These are phyloP conservation scores for Macrolepiota dolichaula DNA, from an alignment of 768 basidiomycete species.

Conservation along the genomic window DNA sequence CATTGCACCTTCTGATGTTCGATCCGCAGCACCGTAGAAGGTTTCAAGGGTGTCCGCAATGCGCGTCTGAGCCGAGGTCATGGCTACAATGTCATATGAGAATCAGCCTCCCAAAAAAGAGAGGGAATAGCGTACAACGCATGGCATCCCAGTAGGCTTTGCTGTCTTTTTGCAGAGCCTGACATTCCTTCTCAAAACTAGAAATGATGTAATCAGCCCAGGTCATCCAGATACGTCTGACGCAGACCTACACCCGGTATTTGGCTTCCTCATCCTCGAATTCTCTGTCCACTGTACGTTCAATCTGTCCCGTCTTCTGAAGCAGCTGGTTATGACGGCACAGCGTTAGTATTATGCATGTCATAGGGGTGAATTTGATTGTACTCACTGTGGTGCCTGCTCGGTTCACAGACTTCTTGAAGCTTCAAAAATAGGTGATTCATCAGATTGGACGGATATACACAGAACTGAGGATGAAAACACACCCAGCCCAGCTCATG, in stretches of 20 bases:
- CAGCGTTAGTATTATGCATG: conserved; percentile 12
- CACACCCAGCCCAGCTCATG: conserved; percentile 61
- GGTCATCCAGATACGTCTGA: neutral
- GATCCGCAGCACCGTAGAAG: conserved; percentile 88
- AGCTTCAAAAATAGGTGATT: conserved; percentile 38
- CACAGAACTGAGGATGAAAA: neutral
- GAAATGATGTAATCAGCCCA: conserved; percentile 6
- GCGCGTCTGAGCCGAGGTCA: conserved; percentile 90
- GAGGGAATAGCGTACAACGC: conserved; percentile 57
- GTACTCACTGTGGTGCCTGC: conserved; percentile 80
- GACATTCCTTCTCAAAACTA: conserved; percentile 97
- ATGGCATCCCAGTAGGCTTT: conserved; percentile 95
- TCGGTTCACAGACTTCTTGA: conserved; percentile 92
- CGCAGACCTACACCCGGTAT: conserved; percentile 71
- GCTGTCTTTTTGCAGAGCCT: conserved; percentile 89
- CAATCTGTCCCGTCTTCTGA: conserved; percentile 98
- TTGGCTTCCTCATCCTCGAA: conserved; percentile 91
- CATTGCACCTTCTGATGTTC: conserved; percentile 89
- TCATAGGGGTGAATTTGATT: conserved; percentile 6
- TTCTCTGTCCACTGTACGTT: conserved; percentile 91
- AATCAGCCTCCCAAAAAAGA: neutral
- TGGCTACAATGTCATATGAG: conserved; percentile 51
- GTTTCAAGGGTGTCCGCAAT: conserved; percentile 91
- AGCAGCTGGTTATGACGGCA: conserved; percentile 54
- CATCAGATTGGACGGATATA: neutral